Conservation (phyloP, 495 filamentous ascomycete genomes). For the Penicillium angulare region DNA sequence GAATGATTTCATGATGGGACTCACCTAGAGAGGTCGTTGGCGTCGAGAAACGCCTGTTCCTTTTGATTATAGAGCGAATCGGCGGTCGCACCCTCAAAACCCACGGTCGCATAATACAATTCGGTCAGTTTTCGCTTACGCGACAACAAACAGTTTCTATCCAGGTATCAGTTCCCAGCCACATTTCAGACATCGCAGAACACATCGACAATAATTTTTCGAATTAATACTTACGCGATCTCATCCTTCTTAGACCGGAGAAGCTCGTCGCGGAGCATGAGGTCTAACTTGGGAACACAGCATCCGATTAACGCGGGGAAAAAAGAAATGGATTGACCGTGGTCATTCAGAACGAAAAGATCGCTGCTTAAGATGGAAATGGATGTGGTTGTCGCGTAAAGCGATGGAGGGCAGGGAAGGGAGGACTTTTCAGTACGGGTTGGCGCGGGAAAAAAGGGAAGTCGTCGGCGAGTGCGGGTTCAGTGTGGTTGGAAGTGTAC, state of each 20-base stretch:
- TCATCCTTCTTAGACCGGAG: slow-evolving; percentile 59
- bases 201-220: slow-evolving; percentile 11
- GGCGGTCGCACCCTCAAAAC: slow-evolving; percentile 50
- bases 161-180: slow-evolving; percentile 36
- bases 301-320: slow-evolving; percentile 60
- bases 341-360: slow-evolving; percentile 52
- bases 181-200: slow-evolving; percentile 12
- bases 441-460: slow-evolving; percentile 29
- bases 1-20: slow-evolving; percentile 32
- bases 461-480: slow-evolving; percentile 4
- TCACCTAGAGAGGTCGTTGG: slow-evolving; percentile 75
- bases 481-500: slow-evolving; percentile 2
- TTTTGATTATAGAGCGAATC: slow-evolving; percentile 53
- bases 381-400: slow-evolving; percentile 44
- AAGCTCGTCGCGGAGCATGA: slow-evolving; percentile 57
- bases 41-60: slow-evolving; percentile 64
- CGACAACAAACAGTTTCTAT: slow-evolving; percentile 70
- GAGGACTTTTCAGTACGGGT: slow-evolving; percentile 39
- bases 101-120: slow-evolving; percentile 63
- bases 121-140: slow-evolving; percentile 82
- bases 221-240: slow-evolving; percentile 57
- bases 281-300: slow-evolving; percentile 53
- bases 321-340: slow-evolving; percentile 44
- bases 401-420: slow-evolving; percentile 39
- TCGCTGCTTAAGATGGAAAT: slow-evolving; percentile 56